These are phyloP conservation scores for Entomortierella parvispora DNA, from an alignment of 192 early-diverging fungal genomes.

Conservation along the genomic window DNA sequence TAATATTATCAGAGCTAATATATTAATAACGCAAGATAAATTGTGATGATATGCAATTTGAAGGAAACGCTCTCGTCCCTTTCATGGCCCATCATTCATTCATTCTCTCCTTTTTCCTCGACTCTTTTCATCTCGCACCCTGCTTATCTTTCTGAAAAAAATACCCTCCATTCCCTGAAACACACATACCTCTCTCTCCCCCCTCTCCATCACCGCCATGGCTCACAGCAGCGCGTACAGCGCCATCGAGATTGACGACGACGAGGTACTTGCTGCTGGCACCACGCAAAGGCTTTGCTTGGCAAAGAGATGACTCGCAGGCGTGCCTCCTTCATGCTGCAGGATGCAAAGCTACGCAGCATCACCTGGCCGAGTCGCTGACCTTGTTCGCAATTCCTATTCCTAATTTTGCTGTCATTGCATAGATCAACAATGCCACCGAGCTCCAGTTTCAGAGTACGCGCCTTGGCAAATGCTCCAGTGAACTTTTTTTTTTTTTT, in stretches of 20 bases:
- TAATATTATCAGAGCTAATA: too few relatives aligned
- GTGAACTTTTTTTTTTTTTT: too few relatives aligned
- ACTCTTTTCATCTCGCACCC: not conserved
- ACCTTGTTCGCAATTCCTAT: too few relatives aligned
- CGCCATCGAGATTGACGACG: constrained; percentile 48
- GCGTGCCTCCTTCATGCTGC: too few relatives aligned
- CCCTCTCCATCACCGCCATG: not conserved
- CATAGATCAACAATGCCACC: constrained; percentile 34
- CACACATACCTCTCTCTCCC: not conserved
- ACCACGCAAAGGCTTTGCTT: not conserved
- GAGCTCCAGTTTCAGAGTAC: constrained; percentile 51
- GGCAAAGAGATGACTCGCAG: too few relatives aligned
- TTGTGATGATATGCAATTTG: too few relatives aligned
- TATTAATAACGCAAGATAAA: too few relatives aligned
- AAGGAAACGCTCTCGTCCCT: not conserved
- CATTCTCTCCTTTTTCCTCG: not conserved
- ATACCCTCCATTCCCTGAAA: not conserved
- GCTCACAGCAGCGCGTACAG: constrained; percentile 34
- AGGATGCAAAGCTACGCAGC: not conserved
- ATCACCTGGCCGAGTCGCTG: not conserved
- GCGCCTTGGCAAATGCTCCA: not conserved
- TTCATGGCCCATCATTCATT: not conserved
- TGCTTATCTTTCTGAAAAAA: not conserved
- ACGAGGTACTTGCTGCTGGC: constrained; percentile 8
- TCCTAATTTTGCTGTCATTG: not conserved